Conservation (phyloP, 495 filamentous ascomycete species). For the Collariella sp. region DNA sequence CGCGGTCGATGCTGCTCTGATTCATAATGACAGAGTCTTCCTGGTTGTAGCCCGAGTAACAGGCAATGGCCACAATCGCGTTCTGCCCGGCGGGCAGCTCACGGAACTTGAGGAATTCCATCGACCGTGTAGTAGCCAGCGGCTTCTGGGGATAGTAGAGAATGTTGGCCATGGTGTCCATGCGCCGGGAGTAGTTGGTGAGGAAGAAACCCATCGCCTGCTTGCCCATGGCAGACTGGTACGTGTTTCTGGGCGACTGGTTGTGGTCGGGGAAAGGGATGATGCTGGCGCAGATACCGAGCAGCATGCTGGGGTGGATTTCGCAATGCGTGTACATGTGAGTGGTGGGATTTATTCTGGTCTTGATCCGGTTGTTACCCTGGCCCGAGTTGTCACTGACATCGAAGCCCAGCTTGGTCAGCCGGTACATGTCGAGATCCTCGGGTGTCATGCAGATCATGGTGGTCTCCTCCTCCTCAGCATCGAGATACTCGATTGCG, state of each 20-base stretch:
- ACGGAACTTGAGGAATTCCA: slow-evolving; percentile 97
- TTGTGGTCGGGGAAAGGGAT: slow-evolving; percentile 99
- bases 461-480: slow-evolving; percentile 93
- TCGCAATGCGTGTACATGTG: slow-evolving; percentile 96
- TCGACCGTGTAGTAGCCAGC: slow-evolving; percentile 87
- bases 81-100: slow-evolving; percentile 97
- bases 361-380: slow-evolving; percentile 72
- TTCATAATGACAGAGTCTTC: slow-evolving; percentile 99
- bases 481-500: slow-evolving; percentile 89
- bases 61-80: slow-evolving; percentile 93
- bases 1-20: slow-evolving; percentile 94
- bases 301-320: slow-evolving; percentile 97
- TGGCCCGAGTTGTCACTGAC: slow-evolving; percentile 38
- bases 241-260: slow-evolving; percentile 95
- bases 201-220: slow-evolving; percentile 99
- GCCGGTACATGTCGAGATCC: slow-evolving; percentile 64
- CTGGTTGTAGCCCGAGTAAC: slow-evolving; percentile 99
- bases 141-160: slow-evolving; percentile 99
- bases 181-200: slow-evolving; percentile 88
- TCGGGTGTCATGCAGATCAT: slow-evolving; percentile 99
- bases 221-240: slow-evolving; percentile 99
- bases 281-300: slow-evolving; percentile 96
- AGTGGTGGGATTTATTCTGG: slow-evolving; percentile 68
- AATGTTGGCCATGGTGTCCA: slow-evolving; percentile 99
- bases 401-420: slow-evolving; percentile 41